Percentiles rank a stretch among this genome's conserved stretches.
Conservation (phyloP, 225 moss, liverwort and hornwort genomes). For the Physcomitrium patens region DNA sequence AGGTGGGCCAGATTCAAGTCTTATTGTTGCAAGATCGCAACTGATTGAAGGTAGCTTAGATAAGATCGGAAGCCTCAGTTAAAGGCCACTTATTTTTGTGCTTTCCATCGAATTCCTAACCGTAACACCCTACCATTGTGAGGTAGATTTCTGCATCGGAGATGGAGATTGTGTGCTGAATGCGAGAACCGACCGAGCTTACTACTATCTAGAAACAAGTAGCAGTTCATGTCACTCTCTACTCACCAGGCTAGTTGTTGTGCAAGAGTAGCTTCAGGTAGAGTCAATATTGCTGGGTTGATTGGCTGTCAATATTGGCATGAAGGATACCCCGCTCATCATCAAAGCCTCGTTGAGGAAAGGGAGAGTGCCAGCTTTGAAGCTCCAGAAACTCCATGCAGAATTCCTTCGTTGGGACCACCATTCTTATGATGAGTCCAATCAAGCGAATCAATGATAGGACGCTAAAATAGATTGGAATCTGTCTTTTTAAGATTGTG, state of each 20-base stretch:
- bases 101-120: neutral
- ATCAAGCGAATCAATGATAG: conserved; percentile 20
- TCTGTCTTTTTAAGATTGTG: conserved; percentile 41
- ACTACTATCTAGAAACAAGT: neutral
- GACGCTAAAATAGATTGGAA: conserved; percentile 21
- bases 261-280: neutral
- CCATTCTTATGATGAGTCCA: conserved; percentile 32
- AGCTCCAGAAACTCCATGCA: conserved; percentile 13
- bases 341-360: conserved; percentile 1
- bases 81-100: neutral
- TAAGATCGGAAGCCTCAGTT: neutral
- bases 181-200: neutral
- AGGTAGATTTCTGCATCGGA: neutral
- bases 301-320: conserved; percentile 22
- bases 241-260: neutral
- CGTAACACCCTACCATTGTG: no score
- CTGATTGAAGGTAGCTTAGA: neutral
- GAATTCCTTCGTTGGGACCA: conserved; percentile 12
- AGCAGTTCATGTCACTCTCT: neutral
- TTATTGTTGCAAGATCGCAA: neutral
- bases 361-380: neutral
- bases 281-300: conserved; percentile 16
- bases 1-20: neutral
- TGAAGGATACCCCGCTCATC: neutral
- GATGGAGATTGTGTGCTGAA: no score